These are phyloP conservation scores for Blastobotrys serpentis DNA, from an alignment of 1,139 yeast species.

Conservation along the genomic window DNA sequence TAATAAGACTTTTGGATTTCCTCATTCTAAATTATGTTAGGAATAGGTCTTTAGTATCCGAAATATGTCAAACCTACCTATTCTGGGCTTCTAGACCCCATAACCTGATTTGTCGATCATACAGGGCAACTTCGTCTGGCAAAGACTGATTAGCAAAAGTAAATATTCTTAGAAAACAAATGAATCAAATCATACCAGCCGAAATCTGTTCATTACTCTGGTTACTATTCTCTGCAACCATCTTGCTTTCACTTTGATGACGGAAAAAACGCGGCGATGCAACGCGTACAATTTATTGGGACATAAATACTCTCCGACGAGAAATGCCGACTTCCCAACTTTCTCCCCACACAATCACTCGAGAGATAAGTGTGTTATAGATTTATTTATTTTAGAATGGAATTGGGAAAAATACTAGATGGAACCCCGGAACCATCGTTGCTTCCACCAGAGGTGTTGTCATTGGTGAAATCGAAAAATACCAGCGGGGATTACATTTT, in stretches of 20 bases:
- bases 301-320: too few relatives aligned
- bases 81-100: constrained; percentile 97
- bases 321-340: too few relatives aligned
- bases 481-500: constrained; percentile 1
- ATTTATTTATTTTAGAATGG: constrained; percentile 63
- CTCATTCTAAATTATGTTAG: constrained; percentile 50
- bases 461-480: neutral
- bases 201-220: constrained; percentile 11
- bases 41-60: neutral
- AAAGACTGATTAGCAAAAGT: too few relatives aligned
- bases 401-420: constrained; percentile 71
- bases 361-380: too few relatives aligned
- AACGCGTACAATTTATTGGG: neutral
- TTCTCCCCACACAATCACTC: neutral
- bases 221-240: neutral
- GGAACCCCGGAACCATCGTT: constrained; percentile 84
- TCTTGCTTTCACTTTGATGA: too few relatives aligned
- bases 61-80: constrained; percentile 27
- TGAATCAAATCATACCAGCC: constrained; percentile 15
- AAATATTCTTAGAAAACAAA: constrained; percentile 11
- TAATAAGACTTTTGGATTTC: constrained; percentile 64
- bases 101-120: constrained; percentile 90
- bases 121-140: constrained; percentile 80
- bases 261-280: neutral
- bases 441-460: neutral